Conservation (phyloP, 768 basidiomycete genomes). For the Galerina marginata region DNA sequence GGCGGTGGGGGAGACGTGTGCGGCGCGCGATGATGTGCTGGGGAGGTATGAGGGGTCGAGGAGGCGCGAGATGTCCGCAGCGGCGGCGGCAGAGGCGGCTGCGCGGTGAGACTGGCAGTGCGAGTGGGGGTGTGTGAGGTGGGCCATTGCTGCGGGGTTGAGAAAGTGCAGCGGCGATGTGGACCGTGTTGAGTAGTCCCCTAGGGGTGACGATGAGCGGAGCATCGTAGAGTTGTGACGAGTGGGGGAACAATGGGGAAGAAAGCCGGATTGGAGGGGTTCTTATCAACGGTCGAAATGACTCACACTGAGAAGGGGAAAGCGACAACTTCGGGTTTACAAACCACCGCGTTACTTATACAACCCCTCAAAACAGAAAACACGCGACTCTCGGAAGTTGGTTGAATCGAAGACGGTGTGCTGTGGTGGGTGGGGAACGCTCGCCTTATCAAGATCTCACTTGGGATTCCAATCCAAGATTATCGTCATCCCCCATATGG, state of each 20-base stretch:
- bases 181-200: conserved; percentile 7
- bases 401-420: not conserved
- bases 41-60: conserved; percentile 64
- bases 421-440: not conserved
- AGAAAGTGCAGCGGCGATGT: conserved; percentile 17
- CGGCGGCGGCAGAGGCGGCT: not conserved
- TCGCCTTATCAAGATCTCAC: not conserved
- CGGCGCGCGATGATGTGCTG: conserved; percentile 43
- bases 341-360: not conserved
- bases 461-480: not conserved
- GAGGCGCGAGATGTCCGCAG: conserved; percentile 59
- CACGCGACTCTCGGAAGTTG: conserved; percentile 8
- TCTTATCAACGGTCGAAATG: conserved; percentile 5
- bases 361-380: not conserved
- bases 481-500: too few species aligned
- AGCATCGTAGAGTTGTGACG: not conserved
- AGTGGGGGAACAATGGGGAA: not conserved
- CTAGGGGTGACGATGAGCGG: conserved; percentile 1
- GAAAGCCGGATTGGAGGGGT: not conserved
- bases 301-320: not conserved
- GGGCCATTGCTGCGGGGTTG: conserved; percentile 8
- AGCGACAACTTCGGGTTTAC: conserved; percentile 17
- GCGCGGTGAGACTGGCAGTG: not conserved
- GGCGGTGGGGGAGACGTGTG: conserved; percentile 45
- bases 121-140: not conserved